phyloP scores from a whole-genome alignment of 441 rosid species.

The Brassica balearica region DNA sequence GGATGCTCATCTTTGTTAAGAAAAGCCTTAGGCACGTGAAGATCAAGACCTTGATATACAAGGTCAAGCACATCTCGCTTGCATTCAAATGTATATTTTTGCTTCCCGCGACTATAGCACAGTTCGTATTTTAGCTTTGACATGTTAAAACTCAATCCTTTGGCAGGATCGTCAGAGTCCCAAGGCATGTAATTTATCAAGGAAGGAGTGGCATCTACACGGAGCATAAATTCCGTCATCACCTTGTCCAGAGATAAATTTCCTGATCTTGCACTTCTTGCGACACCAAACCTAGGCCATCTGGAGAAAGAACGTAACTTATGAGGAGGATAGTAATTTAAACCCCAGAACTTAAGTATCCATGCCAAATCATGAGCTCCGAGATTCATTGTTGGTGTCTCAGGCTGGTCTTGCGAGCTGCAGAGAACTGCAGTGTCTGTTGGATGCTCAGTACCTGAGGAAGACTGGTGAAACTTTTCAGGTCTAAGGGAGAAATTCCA shows the following conservation, averaged over 20 bases:
- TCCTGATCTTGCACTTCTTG: slow-evolving; percentile 85
- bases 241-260: slow-evolving; percentile 91
- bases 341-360: slow-evolving; percentile 78
- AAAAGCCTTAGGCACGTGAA: slow-evolving; percentile 83
- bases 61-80: slow-evolving; percentile 92
- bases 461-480: slow-evolving; percentile 54
- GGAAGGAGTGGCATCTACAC: slow-evolving; percentile 83
- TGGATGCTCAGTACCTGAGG: slow-evolving; percentile 47
- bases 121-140: slow-evolving; percentile 86
- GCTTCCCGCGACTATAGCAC: slow-evolving; percentile 87
- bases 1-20: slow-evolving; percentile 67
- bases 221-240: slow-evolving; percentile 97
- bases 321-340: slow-evolving; percentile 95
- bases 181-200: slow-evolving; percentile 78
- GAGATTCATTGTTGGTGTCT: slow-evolving; percentile 75
- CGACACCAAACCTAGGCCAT: slow-evolving; percentile 96
- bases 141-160: slow-evolving; percentile 85
- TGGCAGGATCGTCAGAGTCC: slow-evolving; percentile 95
- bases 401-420: slow-evolving; percentile 54
- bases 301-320: slow-evolving; percentile 92
- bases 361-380: slow-evolving; percentile 99
- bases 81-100: slow-evolving; percentile 90
- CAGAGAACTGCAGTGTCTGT: slow-evolving; percentile 46
- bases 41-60: slow-evolving; percentile 95
- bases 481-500: slow-evolving; percentile 89